phyloP scores from a whole-genome alignment of 306 rosid genomes.

The Quercus suber region DNA sequence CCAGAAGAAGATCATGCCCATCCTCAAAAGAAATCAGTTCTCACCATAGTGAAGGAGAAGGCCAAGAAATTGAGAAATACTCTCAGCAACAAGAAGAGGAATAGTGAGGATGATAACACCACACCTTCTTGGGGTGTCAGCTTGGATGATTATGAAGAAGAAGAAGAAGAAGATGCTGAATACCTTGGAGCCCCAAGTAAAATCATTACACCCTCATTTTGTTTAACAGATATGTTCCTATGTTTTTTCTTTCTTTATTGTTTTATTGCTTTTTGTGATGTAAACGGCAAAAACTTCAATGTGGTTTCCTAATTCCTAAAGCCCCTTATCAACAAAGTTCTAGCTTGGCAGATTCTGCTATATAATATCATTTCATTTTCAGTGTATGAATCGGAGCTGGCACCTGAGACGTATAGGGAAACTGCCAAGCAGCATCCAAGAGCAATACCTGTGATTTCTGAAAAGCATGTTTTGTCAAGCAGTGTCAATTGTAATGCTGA shows the following conservation, averaged over 20 bases:
- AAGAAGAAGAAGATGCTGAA: conserved; percentile 46
- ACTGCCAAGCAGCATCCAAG: conserved; percentile 45
- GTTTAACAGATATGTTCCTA: background rate
- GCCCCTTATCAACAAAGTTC: background rate
- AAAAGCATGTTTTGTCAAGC: conserved; percentile 42
- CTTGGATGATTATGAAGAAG: conserved; percentile 38
- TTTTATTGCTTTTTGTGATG: background rate
- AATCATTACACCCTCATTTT: background rate
- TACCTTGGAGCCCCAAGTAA: conserved; percentile 81
- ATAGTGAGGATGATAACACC: conserved; percentile 30
- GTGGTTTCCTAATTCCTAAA: background rate
- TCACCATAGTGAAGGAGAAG: conserved; percentile 82
- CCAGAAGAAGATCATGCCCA: conserved; percentile 54
- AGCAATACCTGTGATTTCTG: conserved; percentile 37
- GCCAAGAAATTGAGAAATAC: conserved; percentile 70
- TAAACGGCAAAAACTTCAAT: background rate
- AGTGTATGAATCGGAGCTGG: conserved; percentile 76
- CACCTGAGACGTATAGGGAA: conserved; percentile 44
- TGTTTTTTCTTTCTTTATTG: background rate
- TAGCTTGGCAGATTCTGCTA: background rate
- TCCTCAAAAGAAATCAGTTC: conserved; percentile 85
- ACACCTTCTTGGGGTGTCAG: conserved; percentile 40
- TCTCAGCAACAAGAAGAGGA: conserved; percentile 83
- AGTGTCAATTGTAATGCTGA: conserved; percentile 20
- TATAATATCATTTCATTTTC: conserved; percentile 10